Evolutionary conservation across 164 flowering plant genomes (phyloP), one percentile per base, ranked within the genome.

Genomic region (Amborella trichopoda): DNA sequence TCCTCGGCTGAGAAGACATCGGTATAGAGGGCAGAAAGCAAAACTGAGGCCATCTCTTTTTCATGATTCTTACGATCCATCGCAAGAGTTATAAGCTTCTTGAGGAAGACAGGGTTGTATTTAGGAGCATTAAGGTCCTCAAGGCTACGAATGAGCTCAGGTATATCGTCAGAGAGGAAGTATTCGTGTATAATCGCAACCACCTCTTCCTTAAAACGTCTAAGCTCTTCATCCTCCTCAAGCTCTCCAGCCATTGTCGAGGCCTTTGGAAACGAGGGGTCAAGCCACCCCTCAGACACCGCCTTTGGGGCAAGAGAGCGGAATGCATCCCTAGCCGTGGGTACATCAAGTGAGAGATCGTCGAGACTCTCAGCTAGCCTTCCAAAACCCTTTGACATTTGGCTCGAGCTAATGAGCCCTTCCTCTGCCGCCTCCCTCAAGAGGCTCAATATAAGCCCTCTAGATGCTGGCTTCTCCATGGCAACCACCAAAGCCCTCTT

Each of bases 51-150:
- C 96, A 91, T 91, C 58, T 91, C 96, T 61, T 82, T 91, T 68
- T 91, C 99, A 48, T 81, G 62, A 63, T 91, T 91, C 66, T 87
- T 91, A 69, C 96, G 65, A 69, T 91, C 99, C 99, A 91, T 72
- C 16, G 99, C 99, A 40, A 91, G 84, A 13, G 91, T 84, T 26
- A 91, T 78, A 17, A 91, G 71, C 75, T 74, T 91, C 73, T 91
- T 91, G 36, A 91, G 66, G 46, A 91, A 91, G 37, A 91, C 37
- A 11, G 94, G 81, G 64, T 91, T 82, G 21, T 58, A 80, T 42
- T 82, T 75, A 0, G 95, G 94, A 23, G 68, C 61, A 19, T 71
- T 77, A 26, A 91, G 76, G 67, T 91, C 96, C 54, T 80, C 91
- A 27, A 91, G 86, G 66, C 86, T 91, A 5, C 61, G 77, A 38